phyloP scores from a whole-genome alignment of 352 stramenopile species.

The Thalassiosira hispida region DNA sequence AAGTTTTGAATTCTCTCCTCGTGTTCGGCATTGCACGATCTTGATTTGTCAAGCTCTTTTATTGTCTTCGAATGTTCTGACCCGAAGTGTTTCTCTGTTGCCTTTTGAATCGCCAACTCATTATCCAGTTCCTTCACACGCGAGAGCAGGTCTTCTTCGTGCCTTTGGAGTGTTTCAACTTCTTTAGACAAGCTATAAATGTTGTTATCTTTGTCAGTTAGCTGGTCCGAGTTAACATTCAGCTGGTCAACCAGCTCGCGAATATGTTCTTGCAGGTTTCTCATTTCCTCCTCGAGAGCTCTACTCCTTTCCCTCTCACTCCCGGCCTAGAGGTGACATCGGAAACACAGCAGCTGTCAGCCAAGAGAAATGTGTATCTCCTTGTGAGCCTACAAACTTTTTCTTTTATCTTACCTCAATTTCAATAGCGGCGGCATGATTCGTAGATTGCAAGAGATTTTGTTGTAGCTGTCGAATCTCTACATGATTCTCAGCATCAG shows the following conservation, averaged over 20 bases:
- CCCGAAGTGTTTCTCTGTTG: conserved; percentile 22
- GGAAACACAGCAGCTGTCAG: too few relatives aligned
- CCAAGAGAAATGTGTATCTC: too few relatives aligned
- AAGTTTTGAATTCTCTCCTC: conserved; percentile 22
- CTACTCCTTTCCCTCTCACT: conserved; percentile 34
- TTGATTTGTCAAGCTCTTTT: conserved; percentile 27
- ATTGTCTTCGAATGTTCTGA: conserved; percentile 11
- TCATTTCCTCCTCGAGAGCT: conserved; percentile 29
- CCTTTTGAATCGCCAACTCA: conserved; percentile 15
- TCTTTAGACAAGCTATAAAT: neutral
- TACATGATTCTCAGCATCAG: neutral
- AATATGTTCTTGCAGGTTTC: conserved; percentile 8
- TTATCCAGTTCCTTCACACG: conserved; percentile 24
- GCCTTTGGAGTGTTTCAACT: conserved; percentile 2
- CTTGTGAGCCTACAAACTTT: too few relatives aligned
- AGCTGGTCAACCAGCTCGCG: too few relatives aligned
- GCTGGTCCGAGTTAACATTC: too few relatives aligned
- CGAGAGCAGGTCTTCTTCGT: conserved; percentile 11
- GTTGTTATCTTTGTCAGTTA: conserved; percentile 8
- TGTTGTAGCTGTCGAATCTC: conserved; percentile 14
- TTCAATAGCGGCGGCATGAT: conserved; percentile 29
- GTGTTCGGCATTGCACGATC: conserved; percentile 11
- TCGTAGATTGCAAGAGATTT: conserved; percentile 22
- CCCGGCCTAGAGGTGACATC: neutral
- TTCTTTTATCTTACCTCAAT: conserved; percentile 29